Base-by-base conservation (phyloP, 2,329 filamentous ascomycete species). In the Fusarium sulawesiense region DNA sequence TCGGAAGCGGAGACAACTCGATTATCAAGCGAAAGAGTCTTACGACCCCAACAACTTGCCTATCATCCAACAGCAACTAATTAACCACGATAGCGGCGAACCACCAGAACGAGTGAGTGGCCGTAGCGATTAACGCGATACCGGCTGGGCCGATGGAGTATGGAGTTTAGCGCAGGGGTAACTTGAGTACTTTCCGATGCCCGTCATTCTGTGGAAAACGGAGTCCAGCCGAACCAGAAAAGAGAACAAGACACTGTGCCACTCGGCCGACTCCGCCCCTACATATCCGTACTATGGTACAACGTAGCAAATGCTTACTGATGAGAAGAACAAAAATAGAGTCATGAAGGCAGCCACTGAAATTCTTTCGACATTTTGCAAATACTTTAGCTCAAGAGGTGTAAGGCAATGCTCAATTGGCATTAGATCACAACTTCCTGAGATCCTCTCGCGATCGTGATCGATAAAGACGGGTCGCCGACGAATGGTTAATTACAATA, bases 111-210 rank as follows among this genome's bases (percentile, higher is more conserved):
- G 64, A 57, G 62, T 37, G 51, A 57, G 57, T 23, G 40, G 23
- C 51, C 50, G 50, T 47, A 49, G 61, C 58, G 58, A 70, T 68
- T 60, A 56, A 62, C 65, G 56, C 67, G 60, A 73, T 71, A 56
- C 62, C 63, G 55, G 60, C 40, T 73, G 51, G 66, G 46, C 68
- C 68, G 68, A 68, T 72, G 55, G 56, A 49, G 70, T 48, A 55
- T 63, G 44, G 60, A 60, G 70, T 56, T 59, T 65, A 53, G 65
- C 69, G 66, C 71, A 74, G 72, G 72, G 71, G 71, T 48, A 37
- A 47, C 21, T 37, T 47, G 42, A 66, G 45, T 54, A 53, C 47
- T 50, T 55, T 64, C 41, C 30, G 23, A 61, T 65, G 64, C 55
- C 56, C 56, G 60, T 66, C 68, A 68, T 58, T 65, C 53, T 67